phyloP scores from a whole-genome alignment of 371 early-diverging fungal genomes.

The Quaeritorhiza haematococci region DNA sequence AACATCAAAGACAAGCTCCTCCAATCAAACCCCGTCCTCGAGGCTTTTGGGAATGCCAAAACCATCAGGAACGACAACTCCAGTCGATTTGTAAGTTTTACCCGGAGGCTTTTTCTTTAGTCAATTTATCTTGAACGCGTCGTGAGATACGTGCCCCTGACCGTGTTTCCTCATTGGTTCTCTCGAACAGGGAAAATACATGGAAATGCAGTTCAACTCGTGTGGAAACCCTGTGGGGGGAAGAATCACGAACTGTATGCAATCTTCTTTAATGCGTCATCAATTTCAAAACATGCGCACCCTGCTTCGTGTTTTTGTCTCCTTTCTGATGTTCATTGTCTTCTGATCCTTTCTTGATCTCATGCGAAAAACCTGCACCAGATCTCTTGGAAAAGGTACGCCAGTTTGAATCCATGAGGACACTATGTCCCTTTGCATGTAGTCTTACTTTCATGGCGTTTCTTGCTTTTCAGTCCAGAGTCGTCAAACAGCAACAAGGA shows the following conservation, averaged over 20 bases:
- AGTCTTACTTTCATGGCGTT: too few relatives aligned
- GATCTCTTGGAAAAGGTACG: slow-evolving; percentile 98
- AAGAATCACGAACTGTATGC: slow-evolving; percentile 64
- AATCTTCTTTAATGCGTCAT: neutral
- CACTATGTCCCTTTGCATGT: too few relatives aligned
- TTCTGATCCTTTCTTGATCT: too few relatives aligned
- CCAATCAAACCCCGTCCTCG: slow-evolving; percentile 97
- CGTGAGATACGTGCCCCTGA: too few relatives aligned
- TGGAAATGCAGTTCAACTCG: slow-evolving; percentile 93
- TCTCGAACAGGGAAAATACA: slow-evolving; percentile 96
- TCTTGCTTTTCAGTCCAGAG: too few relatives aligned
- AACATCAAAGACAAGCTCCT: slow-evolving; percentile 63
- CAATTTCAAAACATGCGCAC: neutral
- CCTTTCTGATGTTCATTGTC: too few relatives aligned
- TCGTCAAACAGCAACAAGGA: slow-evolving; percentile 82
- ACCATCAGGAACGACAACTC: slow-evolving; percentile 99
- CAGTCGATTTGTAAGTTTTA: slow-evolving; percentile 98
- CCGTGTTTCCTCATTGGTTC: too few relatives aligned
- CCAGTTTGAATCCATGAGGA: too few relatives aligned
- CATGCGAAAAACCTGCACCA: too few relatives aligned
- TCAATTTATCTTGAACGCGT: too few relatives aligned
- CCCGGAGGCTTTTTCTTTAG: too few relatives aligned
- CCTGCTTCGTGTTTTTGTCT: too few relatives aligned
- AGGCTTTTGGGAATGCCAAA: slow-evolving; percentile 99
- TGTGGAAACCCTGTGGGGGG: slow-evolving; percentile 91